Percentiles rank a stretch among this genome's conserved stretches.
phyloP scores from a whole-genome alignment of 768 basidiomycete species.

The Boletus rubescentipes region DNA sequence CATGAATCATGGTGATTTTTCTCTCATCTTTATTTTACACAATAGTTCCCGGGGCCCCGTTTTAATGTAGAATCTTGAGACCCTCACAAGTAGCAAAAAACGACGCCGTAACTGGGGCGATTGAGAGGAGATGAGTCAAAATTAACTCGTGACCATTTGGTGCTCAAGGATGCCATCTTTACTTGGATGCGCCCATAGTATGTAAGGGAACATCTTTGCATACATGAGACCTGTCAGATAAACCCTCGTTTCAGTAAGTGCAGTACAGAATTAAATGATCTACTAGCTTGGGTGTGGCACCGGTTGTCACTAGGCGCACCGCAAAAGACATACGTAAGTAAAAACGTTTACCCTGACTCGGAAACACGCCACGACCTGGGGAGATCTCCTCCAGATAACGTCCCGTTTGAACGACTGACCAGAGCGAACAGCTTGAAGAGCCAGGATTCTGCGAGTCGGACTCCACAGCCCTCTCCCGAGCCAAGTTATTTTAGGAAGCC shows the following conservation, averaged over 20 bases:
- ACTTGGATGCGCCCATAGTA: background rate
- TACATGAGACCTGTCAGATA: background rate
- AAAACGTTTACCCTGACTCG: too few species aligned
- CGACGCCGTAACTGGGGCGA: conserved; percentile 11
- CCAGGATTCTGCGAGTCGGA: too few species aligned
- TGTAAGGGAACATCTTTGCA: background rate
- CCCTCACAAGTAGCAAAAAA: background rate
- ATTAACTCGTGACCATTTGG: conserved; percentile 5
- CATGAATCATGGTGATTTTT: conserved; percentile 11
- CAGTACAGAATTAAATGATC: background rate
- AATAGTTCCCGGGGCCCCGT: too few species aligned
- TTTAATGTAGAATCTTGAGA: too few species aligned
- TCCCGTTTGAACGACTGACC: background rate
- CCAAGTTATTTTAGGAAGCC: background rate
- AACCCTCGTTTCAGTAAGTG: background rate
- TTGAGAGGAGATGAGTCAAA: conserved; percentile 17
- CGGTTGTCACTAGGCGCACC: background rate
- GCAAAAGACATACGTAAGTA: background rate
- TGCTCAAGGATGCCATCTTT: background rate
- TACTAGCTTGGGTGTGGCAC: too few species aligned
- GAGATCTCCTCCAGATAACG: too few species aligned
- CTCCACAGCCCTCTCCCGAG: background rate
- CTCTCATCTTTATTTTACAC: conserved; percentile 10
- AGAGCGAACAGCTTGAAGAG: background rate
- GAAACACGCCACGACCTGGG: too few species aligned